Conservation (phyloP, 1,284 basidiomycete species). For the Cystobasidium sp. region DNA sequence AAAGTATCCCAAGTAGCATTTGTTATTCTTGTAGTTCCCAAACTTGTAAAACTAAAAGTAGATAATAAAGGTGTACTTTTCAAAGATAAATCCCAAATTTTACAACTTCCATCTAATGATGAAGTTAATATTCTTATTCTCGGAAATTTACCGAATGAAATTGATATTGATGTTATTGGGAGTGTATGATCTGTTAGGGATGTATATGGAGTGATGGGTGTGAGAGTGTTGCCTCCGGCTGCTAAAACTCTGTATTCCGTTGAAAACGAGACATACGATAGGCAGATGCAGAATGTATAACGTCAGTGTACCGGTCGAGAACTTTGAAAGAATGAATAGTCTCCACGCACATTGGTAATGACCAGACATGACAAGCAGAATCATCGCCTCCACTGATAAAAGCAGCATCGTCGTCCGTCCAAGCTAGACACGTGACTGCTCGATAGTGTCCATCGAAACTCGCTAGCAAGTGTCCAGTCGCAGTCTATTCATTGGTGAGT, state of each 20-base stretch:
- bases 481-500: constrained; percentile 60
- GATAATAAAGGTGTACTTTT: constrained; percentile 46
- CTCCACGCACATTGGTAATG: constrained; percentile 72
- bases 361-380: constrained; percentile 85
- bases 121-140: constrained; percentile 72
- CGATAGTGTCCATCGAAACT: constrained; percentile 96
- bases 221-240: constrained; percentile 29
- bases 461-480: constrained; percentile 84
- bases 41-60: constrained; percentile 50
- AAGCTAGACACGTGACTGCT: constrained; percentile 76
- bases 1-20: constrained; percentile 52
- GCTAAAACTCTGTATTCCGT: constrained; percentile 5
- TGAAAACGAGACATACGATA: background rate
- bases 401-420: constrained; percentile 77
- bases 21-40: constrained; percentile 24
- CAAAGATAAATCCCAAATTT: constrained; percentile 58
- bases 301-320: no score
- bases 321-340: constrained; percentile 45
- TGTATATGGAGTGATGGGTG: constrained; percentile 67
- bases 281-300: background rate
- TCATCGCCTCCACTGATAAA: constrained; percentile 88
- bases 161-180: constrained; percentile 77
- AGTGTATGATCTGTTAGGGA: constrained; percentile 89
- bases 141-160: constrained; percentile 79
- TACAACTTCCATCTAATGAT: constrained; percentile 87